Evolutionary conservation across 2,329 filamentous ascomycete genomes (phyloP), one percentile per base, ranked within the genome.

Genomic region (Ophidiomyces ophidiicola): DNA sequence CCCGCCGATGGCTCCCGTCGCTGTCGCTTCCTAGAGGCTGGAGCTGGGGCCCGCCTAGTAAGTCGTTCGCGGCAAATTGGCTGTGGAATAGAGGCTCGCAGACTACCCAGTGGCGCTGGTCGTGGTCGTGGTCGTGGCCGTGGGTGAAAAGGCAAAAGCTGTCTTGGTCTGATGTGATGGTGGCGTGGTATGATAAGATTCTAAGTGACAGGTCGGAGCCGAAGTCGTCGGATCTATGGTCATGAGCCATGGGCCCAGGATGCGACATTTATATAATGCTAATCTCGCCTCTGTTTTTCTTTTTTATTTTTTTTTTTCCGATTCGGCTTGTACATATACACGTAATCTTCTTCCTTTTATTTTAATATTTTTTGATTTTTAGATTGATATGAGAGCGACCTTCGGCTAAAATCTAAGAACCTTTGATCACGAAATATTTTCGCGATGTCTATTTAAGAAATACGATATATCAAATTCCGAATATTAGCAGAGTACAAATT

Each of bases 41-140:
- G 29, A 29, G 14, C n/a, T 31, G 26, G 26, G 26, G 28, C n/a
- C n/a, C n/a, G 15, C 6, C 32, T 4, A 32, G 28, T 28, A 30
- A 23, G 14, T 25, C 20, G 4, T 31, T 43, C 25, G 25, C 30
- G 4, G 14, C 21, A 26, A 10, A 6, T 3, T 30, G 24, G 26
- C 20, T 31, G 8, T 43, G 36, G 41, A 14, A 18, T 14, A 26
- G 30, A 17, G 18, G 29, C 11, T n/a, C 7, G 20, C 32, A 20
- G 19, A 20, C 14, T 14, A 14, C 19, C 11, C 17, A 28, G n/a
- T 20, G 41, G 41, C 36, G 24, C 7, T 38, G 38, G 42, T 28
- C 33, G 17, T 44, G 25, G 32, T 36, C 38, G 24, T 44, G 44
- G 42, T 18, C 28, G 6, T 37, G 41, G 44, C 37, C 34, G 15